phyloP scores from a whole-genome alignment of 345 rosid genomes.

The Trapa incisa region DNA sequence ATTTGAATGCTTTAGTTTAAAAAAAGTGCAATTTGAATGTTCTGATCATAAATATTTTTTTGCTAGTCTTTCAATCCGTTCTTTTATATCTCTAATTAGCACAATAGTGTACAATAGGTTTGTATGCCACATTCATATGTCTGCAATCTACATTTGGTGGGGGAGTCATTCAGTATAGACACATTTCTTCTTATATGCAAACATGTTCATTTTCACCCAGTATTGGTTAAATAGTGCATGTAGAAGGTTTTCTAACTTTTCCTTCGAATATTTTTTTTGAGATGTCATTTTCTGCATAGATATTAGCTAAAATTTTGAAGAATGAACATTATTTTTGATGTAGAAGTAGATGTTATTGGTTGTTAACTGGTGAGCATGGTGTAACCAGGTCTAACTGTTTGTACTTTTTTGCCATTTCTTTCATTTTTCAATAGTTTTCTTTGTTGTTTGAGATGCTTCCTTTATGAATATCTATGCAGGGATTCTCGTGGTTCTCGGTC shows the following conservation, averaged over 20 bases:
- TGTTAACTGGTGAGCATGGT: not conserved
- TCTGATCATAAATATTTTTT: too few species aligned
- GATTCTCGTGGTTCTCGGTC: slow-evolving; percentile 55
- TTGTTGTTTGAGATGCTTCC: not conserved
- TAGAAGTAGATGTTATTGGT: not conserved
- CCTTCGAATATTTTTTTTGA: too few species aligned
- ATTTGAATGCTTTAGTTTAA: not conserved
- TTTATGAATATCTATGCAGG: slow-evolving; percentile 21
- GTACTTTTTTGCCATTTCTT: not conserved
- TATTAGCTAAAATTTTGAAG: too few species aligned
- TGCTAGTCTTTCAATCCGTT: not conserved
- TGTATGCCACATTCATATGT: not conserved
- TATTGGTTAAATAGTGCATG: too few species aligned
- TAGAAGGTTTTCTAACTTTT: too few species aligned
- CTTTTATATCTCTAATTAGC: not conserved
- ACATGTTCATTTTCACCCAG: too few species aligned
- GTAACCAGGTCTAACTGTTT: not conserved
- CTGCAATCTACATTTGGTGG: not conserved
- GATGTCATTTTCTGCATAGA: too few species aligned
- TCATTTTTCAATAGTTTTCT: not conserved
- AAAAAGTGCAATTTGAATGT: not conserved
- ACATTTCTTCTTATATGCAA: not conserved
- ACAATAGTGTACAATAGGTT: not conserved
- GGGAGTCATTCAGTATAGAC: too few species aligned
- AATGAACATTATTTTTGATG: too few species aligned